A percentile compares a stretch with the other conserved stretches of the same genome.
Evolutionary conservation across 1,284 basidiomycete genomes (phyloP).

Genomic region (Filobasidium uniguttulatum): DNA sequence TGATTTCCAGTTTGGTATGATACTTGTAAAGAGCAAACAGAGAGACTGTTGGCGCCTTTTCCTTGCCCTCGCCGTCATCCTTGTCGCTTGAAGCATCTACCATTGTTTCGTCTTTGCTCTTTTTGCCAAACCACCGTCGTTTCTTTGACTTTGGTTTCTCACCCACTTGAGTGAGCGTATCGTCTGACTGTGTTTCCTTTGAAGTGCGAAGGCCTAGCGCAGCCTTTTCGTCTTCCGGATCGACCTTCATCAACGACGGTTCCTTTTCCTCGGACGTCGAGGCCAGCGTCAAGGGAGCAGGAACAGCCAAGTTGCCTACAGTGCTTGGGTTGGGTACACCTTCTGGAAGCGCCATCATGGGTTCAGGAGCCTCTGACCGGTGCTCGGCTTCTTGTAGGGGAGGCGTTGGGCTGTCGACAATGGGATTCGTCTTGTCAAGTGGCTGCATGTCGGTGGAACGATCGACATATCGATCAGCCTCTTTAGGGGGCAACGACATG

Average conservation of each 20-base stretch:
- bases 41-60: slow-evolving; percentile 22
- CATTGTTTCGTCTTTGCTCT: not conserved
- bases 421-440: too few species aligned
- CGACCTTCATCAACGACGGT: not conserved
- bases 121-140: not conserved
- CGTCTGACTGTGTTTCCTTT: not conserved
- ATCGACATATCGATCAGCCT: too few species aligned
- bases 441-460: too few species aligned
- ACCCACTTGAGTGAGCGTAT: not conserved
- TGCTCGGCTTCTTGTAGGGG: too few species aligned
- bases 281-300: too few species aligned
- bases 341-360: too few species aligned
- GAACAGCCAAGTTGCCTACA: too few species aligned
- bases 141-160: slow-evolving; percentile 4
- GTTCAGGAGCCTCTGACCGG: too few species aligned
- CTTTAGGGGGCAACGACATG: too few species aligned
- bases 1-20: slow-evolving; percentile 24
- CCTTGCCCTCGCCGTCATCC: slow-evolving; percentile 1
- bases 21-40: slow-evolving; percentile 30
- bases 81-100: not conserved
- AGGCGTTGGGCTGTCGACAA: too few species aligned
- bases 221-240: not conserved
- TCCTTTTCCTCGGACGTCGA: too few species aligned
- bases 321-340: too few species aligned
- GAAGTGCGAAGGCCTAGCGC: not conserved